Conservation (phyloP, 2,329 filamentous ascomycete genomes). For the Bisporella sp. region DNA sequence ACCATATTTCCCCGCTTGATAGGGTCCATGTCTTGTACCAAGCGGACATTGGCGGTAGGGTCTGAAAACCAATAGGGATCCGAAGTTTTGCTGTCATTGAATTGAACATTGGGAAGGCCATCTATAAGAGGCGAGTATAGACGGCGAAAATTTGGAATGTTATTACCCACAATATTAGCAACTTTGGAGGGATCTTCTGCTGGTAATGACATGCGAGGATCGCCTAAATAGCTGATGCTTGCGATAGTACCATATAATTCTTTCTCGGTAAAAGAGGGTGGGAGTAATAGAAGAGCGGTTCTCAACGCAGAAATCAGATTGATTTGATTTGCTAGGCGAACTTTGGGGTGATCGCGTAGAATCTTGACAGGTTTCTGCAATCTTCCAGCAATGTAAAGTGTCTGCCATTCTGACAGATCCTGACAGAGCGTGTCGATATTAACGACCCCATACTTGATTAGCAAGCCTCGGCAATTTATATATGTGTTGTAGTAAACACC, state of each 20-base stretch:
- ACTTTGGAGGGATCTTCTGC: constrained; percentile 92
- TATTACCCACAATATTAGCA: constrained; percentile 85
- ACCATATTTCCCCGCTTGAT: constrained; percentile 94
- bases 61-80: constrained; percentile 57
- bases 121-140: constrained; percentile 86
- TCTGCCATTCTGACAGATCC: constrained; percentile 88
- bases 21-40: constrained; percentile 90
- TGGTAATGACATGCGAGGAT: constrained; percentile 88
- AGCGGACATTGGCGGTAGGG: constrained; percentile 53
- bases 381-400: constrained; percentile 89
- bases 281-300: constrained; percentile 80
- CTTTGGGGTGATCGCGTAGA: constrained; percentile 82
- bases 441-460: constrained; percentile 97
- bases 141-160: constrained; percentile 84
- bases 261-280: constrained; percentile 75
- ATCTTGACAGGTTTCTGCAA: constrained; percentile 98
- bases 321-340: constrained; percentile 90
- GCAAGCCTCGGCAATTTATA: constrained; percentile 85
- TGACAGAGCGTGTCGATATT: constrained; percentile 83
- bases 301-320: constrained; percentile 90
- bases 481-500: constrained; percentile 98
- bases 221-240: constrained; percentile 87
- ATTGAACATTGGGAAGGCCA: constrained; percentile 81
- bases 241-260: constrained; percentile 89
- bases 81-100: constrained; percentile 56